Percentiles rank a stretch among this genome's conserved stretches.
Evolutionary conservation across 257 asterid species (phyloP).

Genomic region (Solanum chmielewskii): DNA sequence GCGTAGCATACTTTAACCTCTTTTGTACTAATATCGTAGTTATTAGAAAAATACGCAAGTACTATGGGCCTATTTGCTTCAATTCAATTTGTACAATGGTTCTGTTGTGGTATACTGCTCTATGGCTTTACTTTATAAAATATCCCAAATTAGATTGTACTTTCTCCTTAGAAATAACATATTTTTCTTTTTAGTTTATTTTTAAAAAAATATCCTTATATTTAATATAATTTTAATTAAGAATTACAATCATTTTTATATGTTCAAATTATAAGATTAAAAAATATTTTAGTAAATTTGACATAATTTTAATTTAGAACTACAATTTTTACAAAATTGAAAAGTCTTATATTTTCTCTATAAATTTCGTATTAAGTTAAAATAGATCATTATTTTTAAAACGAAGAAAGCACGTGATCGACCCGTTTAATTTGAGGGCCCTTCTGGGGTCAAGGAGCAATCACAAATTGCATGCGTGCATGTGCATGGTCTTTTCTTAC

Average conservation of each 20-base stretch:
- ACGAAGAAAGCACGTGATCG: no score
- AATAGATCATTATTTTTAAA: no score
- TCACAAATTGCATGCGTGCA: not conserved
- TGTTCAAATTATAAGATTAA: not conserved
- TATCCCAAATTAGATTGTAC: not conserved
- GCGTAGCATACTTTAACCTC: not conserved
- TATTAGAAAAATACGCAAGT: not conserved
- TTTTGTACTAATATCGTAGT: not conserved
- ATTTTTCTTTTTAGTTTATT: no score
- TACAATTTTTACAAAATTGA: no score
- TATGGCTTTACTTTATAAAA: not conserved
- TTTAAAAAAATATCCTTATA: fast-evolving
- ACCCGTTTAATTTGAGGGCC: not conserved
- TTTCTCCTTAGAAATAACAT: not conserved
- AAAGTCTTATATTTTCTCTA: no score
- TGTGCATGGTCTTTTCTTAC: not conserved
- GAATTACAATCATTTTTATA: no score
- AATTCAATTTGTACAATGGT: not conserved
- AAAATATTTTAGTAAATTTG: no score
- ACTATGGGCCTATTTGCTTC: not conserved
- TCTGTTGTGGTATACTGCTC: not conserved
- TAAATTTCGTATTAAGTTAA: no score
- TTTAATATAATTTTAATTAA: no score
- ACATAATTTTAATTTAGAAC: no score
- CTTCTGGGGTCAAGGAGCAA: not conserved